Percentiles rank a stretch among this genome's conserved stretches.
These are phyloP conservation scores for Rosa chinensis DNA, from an alignment of 306 rosid genomes.

Conservation along the genomic window DNA sequence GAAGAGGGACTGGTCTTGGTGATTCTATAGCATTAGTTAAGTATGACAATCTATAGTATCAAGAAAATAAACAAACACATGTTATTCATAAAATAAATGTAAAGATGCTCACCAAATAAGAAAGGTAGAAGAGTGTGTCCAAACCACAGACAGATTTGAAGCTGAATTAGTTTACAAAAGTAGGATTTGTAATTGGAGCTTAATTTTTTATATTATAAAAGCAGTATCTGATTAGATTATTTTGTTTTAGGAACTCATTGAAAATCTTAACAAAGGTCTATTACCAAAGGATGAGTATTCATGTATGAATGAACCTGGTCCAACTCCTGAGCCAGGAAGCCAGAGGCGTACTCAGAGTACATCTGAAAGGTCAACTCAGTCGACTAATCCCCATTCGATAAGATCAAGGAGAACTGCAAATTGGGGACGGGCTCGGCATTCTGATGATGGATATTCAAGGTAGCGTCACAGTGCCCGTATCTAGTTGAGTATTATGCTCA, in stretches of 20 bases:
- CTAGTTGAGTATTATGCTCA: not conserved
- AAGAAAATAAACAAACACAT: not conserved
- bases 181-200: not conserved
- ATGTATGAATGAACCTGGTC: constrained; percentile 57
- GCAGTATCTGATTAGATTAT: not conserved
- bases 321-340: constrained; percentile 25
- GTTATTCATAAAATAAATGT: not conserved
- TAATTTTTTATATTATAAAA: not conserved
- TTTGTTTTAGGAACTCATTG: constrained; percentile 68
- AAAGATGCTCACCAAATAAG: not conserved
- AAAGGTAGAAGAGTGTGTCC: not conserved
- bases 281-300: constrained; percentile 70
- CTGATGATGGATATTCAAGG: constrained; percentile 94
- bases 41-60: not conserved
- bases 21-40: not conserved
- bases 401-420: constrained; percentile 91
- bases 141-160: not conserved
- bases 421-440: constrained; percentile 62
- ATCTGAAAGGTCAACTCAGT: constrained; percentile 33
- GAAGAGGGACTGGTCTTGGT: not conserved
- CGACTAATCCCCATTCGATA: constrained; percentile 59
- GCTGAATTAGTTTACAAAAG: not conserved
- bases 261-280: constrained; percentile 64
- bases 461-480: constrained; percentile 14
- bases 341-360: constrained; percentile 27